Percentiles rank a stretch among this genome's conserved stretches.
Conservation (phyloP, 257 asterid genomes). For the Ocimum tenuiflorum region DNA sequence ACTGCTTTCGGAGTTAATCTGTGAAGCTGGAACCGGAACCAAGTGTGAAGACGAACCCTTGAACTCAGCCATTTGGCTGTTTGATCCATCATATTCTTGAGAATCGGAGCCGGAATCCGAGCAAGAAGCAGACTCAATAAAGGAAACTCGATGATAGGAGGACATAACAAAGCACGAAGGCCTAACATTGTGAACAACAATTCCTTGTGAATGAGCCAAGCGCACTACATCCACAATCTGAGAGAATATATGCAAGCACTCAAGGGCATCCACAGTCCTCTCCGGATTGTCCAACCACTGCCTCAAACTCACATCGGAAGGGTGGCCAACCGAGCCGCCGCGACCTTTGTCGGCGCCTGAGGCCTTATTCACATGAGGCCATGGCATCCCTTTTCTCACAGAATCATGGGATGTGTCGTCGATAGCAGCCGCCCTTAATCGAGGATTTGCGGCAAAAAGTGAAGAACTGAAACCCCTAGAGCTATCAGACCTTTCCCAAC, state of each 20-base stretch:
- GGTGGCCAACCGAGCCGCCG: constrained; percentile 20
- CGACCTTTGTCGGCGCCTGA: constrained; percentile 24
- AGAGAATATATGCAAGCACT: constrained; percentile 81
- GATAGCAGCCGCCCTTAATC: constrained; percentile 40
- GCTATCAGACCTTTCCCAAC: constrained; percentile 64
- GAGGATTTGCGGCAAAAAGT: constrained; percentile 39
- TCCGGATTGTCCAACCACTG: constrained; percentile 89
- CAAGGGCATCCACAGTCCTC: constrained; percentile 65
- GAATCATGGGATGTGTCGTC: constrained; percentile 51
- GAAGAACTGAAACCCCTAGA: constrained; percentile 62
- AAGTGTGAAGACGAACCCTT: constrained; percentile 16
- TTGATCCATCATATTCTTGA: constrained; percentile 42
- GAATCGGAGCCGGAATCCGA: constrained; percentile 75
- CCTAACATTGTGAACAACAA: constrained; percentile 67
- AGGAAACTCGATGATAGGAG: constrained; percentile 63
- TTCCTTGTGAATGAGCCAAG: constrained; percentile 79
- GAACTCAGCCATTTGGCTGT: constrained; percentile 39
- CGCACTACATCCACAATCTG: constrained; percentile 78
- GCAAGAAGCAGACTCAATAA: constrained; percentile 83
- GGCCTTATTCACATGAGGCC: constrained; percentile 26
- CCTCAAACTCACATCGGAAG: constrained; percentile 62
- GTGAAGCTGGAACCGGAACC: constrained; percentile 24
- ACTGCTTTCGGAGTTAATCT: constrained; percentile 33
- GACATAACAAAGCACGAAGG: constrained; percentile 95
- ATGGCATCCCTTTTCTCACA: constrained; percentile 40